Conservation (phyloP, 257 asterid species). For the Nicotiana obtusifolia region DNA sequence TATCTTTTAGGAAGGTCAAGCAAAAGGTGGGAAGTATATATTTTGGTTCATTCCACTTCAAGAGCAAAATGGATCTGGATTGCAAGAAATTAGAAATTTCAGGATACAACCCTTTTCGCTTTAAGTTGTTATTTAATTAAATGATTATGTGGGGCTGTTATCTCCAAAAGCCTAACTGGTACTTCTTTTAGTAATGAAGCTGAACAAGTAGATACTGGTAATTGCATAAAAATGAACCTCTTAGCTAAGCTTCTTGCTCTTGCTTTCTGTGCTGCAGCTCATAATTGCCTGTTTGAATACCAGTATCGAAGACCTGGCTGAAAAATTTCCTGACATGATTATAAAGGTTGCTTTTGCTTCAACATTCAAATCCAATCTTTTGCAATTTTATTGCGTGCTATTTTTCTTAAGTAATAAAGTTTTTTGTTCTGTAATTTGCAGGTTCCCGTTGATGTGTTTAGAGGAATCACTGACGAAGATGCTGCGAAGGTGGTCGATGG, state of each 20-base stretch:
- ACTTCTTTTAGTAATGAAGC: neutral
- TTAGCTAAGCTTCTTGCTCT: neutral
- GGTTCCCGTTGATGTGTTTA: slow-evolving; percentile 88
- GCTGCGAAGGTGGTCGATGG: slow-evolving; percentile 98
- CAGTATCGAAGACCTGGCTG: slow-evolving; percentile 95
- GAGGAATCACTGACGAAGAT: slow-evolving; percentile 91
- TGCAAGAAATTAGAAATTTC: neutral
- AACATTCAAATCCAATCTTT: neutral
- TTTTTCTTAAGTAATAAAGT: neutral
- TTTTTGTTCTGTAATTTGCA: slow-evolving; percentile 18
- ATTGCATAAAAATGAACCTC: neutral
- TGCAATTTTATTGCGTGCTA: neutral
- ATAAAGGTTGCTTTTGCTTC: slow-evolving; percentile 48
- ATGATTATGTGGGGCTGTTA: neutral
- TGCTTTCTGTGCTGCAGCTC: slow-evolving; percentile 42
- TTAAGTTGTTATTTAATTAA: neutral
- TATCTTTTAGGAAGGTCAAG: neutral
- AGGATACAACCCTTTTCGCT: neutral
- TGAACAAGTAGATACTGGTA: neutral
- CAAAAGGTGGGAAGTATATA: neutral
- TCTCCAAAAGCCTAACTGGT: neutral
- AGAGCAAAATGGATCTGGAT: neutral
- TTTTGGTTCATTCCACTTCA: neutral
- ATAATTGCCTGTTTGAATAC: slow-evolving; percentile 86
- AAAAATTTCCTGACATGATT: slow-evolving; percentile 84